Evolutionary conservation across 2,329 filamentous ascomycete species (phyloP).

Genomic region (Macrophomina pseudophaseolina): DNA sequence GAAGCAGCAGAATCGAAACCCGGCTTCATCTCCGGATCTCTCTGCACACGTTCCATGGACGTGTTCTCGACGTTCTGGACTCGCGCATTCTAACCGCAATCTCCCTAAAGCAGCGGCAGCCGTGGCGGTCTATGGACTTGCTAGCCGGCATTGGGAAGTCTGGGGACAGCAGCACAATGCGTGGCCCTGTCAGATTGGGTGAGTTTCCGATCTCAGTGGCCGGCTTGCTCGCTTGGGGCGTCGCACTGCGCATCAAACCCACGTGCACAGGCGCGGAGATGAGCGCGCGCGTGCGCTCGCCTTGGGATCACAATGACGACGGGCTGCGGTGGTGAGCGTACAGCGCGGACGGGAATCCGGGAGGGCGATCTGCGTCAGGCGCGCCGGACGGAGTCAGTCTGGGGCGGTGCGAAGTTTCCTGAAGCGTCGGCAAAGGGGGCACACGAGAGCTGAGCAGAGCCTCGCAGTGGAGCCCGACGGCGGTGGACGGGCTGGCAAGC

Average conservation of each 20-base stretch:
- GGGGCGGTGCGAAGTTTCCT: slow-evolving; percentile 5
- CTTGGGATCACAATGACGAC: slow-evolving; percentile 22
- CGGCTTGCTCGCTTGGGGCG: slow-evolving; percentile 17
- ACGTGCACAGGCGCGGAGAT: slow-evolving; percentile 26
- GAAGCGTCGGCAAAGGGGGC: neutral
- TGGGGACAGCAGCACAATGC: slow-evolving; percentile 15
- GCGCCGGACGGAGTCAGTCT: slow-evolving; percentile 16
- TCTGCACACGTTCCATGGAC: slow-evolving; percentile 5
- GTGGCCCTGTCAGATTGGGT: slow-evolving; percentile 27
- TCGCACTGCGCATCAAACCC: slow-evolving; percentile 23
- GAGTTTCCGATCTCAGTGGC: slow-evolving; percentile 23
- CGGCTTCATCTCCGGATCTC: slow-evolving; percentile 24
- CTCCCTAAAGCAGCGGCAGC: slow-evolving; percentile 14
- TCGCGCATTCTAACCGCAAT: slow-evolving; percentile 18
- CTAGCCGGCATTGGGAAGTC: slow-evolving; percentile 19
- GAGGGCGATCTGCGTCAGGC: slow-evolving; percentile 23
- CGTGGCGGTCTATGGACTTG: slow-evolving; percentile 10
- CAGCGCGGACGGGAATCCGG: slow-evolving; percentile 11
- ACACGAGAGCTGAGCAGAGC: slow-evolving; percentile 1
- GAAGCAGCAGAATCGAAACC: slow-evolving; percentile 4
- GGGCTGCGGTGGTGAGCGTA: neutral
- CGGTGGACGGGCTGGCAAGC: neutral
- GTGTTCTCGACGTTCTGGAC: slow-evolving; percentile 8
- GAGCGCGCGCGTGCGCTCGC: slow-evolving; percentile 13
- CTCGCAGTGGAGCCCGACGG: slow-evolving; percentile 20